Conservation (phyloP, 768 basidiomycete species). For the Terana coerulea region DNA sequence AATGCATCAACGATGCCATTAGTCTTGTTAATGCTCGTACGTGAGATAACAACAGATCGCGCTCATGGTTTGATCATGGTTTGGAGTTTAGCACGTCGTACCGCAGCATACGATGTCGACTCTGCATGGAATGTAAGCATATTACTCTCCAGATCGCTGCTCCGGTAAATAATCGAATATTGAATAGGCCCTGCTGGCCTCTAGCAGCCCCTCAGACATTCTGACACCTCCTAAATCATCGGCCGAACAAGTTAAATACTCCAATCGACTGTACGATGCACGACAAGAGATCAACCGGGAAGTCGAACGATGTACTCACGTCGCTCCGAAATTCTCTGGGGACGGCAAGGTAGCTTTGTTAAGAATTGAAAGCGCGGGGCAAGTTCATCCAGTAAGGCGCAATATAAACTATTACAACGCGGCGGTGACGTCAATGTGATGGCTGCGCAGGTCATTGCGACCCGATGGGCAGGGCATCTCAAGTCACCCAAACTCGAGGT, state of each 20-base stretch:
- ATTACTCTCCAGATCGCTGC: not conserved
- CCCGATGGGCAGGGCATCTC: constrained; percentile 39
- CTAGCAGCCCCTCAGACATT: constrained; percentile 28
- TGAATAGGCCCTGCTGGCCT: constrained; percentile 29
- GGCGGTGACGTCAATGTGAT: not conserved
- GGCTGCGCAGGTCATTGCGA: constrained; percentile 37
- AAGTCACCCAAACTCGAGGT: constrained; percentile 29
- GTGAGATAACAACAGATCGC: not conserved
- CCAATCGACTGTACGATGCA: constrained; percentile 30
- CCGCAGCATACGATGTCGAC: constrained; percentile 31
- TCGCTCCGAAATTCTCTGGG: constrained; percentile 38
- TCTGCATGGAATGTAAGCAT: constrained; percentile 18
- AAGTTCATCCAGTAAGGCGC: constrained; percentile 34
- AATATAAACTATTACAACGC: no score
- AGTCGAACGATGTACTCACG: constrained; percentile 29
- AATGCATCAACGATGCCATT: constrained; percentile 38
- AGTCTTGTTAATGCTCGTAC: constrained; percentile 40
- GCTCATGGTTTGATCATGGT: not conserved
- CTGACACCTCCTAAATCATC: constrained; percentile 9
- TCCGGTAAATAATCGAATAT: not conserved
- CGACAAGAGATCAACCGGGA: constrained; percentile 36
- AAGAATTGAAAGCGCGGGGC: constrained; percentile 37
- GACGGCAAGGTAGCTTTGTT: constrained; percentile 43
- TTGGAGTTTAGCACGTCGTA: constrained; percentile 16
- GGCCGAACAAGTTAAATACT: constrained; percentile 6